Conservation (phyloP, 1,139 yeast species). For the Geotrichum carabidarum region DNA sequence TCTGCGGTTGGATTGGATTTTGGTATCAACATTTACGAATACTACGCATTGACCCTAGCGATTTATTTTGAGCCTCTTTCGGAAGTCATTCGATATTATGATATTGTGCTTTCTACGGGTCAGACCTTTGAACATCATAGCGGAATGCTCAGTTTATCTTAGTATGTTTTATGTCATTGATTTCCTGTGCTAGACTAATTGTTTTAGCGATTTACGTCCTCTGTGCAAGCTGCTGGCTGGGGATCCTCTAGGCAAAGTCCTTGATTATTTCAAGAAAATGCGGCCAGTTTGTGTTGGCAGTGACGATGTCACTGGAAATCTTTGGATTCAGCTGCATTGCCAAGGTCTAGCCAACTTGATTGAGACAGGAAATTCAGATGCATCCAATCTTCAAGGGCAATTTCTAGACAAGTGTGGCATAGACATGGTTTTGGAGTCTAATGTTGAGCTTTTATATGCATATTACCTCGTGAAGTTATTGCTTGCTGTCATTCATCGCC, state of each 20-base stretch:
- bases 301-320: conserved; percentile 27
- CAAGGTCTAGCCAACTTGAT: conserved; percentile 29
- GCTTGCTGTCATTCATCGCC: conserved; percentile 29
- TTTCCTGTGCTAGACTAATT: conserved; percentile 1
- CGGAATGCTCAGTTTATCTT: conserved; percentile 30
- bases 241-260: conserved; percentile 29
- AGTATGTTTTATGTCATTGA: conserved; percentile 23
- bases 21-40: conserved; percentile 44
- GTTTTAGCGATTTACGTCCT: conserved; percentile 31
- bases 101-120: conserved; percentile 30
- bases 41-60: conserved; percentile 45
- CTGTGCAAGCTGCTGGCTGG: conserved; percentile 34
- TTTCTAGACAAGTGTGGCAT: conserved; percentile 23
- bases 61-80: conserved; percentile 44
- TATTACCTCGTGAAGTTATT: conserved; percentile 28
- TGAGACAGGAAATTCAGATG: conserved; percentile 29
- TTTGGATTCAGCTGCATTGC: conserved; percentile 34
- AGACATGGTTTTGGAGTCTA: conserved; percentile 13
- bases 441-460: conserved; percentile 28
- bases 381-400: conserved; percentile 28
- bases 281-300: conserved; percentile 28
- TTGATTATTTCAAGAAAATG: conserved; percentile 28
- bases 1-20: conserved; percentile 40
- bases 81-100: conserved; percentile 38
- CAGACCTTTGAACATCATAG: conserved; percentile 32